phyloP scores from a whole-genome alignment of 345 rosid genomes.

The Aegle marmelos region DNA sequence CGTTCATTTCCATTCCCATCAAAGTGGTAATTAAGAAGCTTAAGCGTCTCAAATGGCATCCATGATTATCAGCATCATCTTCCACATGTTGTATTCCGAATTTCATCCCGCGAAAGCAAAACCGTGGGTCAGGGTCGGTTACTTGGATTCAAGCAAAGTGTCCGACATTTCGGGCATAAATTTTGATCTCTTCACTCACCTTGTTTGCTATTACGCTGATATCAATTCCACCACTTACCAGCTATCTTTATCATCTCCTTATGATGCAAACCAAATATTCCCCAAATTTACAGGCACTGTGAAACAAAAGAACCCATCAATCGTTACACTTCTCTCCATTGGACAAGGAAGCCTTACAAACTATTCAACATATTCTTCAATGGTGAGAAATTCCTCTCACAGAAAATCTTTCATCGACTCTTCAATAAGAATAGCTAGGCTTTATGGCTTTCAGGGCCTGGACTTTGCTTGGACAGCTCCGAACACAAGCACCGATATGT shows the following conservation, averaged over 20 bases:
- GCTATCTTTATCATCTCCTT: not conserved
- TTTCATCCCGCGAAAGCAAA: conserved; percentile 10
- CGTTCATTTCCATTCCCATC: too few species aligned
- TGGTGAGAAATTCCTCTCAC: not conserved
- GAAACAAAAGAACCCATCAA: conserved; percentile 22
- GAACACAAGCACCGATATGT: not conserved
- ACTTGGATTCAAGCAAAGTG: conserved; percentile 18
- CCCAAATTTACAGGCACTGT: not conserved
- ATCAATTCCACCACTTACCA: conserved; percentile 25
- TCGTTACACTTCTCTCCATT: conserved; percentile 22
- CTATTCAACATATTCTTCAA: not conserved
- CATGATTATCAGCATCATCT: not conserved
- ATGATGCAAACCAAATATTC: not conserved
- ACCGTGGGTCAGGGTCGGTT: conserved; percentile 33
- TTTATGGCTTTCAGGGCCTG: conserved; percentile 15
- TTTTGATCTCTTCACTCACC: conserved; percentile 33
- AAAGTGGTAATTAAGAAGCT: too few species aligned
- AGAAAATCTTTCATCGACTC: conserved; percentile 13
- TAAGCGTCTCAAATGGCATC: not conserved
- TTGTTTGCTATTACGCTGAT: conserved; percentile 27
- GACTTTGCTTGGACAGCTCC: conserved; percentile 20
- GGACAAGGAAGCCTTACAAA: not conserved
- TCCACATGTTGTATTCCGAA: not conserved
- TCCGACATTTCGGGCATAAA: conserved; percentile 14
- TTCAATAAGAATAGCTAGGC: not conserved